A percentile compares a stretch with the other conserved stretches of the same genome.
Conservation (phyloP, 2,329 filamentous ascomycete species). For the Venturia pyrina region DNA sequence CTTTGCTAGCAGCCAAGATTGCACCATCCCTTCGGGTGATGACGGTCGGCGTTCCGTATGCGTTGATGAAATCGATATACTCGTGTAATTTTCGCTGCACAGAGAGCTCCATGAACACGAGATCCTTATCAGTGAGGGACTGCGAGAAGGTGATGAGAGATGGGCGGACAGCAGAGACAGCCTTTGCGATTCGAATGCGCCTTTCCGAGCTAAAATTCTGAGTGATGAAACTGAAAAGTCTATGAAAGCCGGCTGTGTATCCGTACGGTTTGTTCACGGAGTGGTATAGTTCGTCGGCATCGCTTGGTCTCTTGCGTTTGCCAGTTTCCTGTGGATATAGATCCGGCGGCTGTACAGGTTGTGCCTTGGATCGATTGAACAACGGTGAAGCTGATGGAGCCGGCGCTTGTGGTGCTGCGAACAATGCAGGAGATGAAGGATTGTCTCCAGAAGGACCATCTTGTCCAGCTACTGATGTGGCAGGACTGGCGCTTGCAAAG, state of each 20-base stretch:
- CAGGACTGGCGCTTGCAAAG: constrained; percentile 49
- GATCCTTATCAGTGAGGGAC: constrained; percentile 76
- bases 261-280: constrained; percentile 84
- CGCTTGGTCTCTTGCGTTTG: constrained; percentile 43
- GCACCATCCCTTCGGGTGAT: constrained; percentile 89
- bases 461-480: constrained; percentile 41
- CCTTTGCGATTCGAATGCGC: constrained; percentile 73
- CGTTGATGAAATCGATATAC: constrained; percentile 82
- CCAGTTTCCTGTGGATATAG: background rate
- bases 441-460: constrained; percentile 33
- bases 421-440: constrained; percentile 8
- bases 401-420: background rate
- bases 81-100: constrained; percentile 88
- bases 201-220: constrained; percentile 69
- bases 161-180: constrained; percentile 79
- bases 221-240: constrained; percentile 69
- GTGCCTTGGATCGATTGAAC: constrained; percentile 21
- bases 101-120: constrained; percentile 96
- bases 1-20: constrained; percentile 89
- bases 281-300: constrained; percentile 80
- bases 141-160: constrained; percentile 88
- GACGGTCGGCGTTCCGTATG: constrained; percentile 81
- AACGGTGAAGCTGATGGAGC: constrained; percentile 19
- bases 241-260: constrained; percentile 85
- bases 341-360: constrained; percentile 12